These are phyloP conservation scores for Solanum sejunctum DNA, from an alignment of 257 asterid species.

Conservation along the genomic window DNA sequence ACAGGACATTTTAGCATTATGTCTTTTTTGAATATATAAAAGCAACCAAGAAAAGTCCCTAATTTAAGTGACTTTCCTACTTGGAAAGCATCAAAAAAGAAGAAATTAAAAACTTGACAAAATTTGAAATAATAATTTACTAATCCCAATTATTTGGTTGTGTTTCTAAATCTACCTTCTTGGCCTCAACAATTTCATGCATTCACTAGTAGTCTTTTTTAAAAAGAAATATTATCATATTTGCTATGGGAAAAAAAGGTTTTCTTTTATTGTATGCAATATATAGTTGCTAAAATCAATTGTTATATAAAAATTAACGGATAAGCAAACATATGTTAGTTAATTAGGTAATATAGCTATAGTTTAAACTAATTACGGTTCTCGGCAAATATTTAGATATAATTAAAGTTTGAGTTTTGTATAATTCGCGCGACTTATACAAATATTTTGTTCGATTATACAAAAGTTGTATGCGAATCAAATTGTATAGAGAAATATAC, in stretches of 20 bases:
- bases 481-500: no score
- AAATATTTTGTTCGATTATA: no score
- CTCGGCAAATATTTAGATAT: no score
- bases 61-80: conserved; percentile 16
- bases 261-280: background rate
- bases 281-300: background rate
- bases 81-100: conserved; percentile 11
- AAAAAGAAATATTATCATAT: background rate
- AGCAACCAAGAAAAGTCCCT: background rate
- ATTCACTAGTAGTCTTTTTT: background rate
- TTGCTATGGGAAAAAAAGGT: background rate
- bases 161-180: background rate
- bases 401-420: no score
- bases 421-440: no score
- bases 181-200: background rate
- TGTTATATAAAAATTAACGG: no score
- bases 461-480: no score
- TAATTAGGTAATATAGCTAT: no score
- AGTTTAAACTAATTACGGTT: no score
- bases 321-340: no score
- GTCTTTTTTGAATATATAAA: background rate
- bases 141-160: background rate
- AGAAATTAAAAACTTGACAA: background rate
- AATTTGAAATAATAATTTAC: background rate
- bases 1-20: background rate